These are phyloP conservation scores for Mycena crocata DNA, from an alignment of 768 basidiomycete genomes.

Conservation along the genomic window DNA sequence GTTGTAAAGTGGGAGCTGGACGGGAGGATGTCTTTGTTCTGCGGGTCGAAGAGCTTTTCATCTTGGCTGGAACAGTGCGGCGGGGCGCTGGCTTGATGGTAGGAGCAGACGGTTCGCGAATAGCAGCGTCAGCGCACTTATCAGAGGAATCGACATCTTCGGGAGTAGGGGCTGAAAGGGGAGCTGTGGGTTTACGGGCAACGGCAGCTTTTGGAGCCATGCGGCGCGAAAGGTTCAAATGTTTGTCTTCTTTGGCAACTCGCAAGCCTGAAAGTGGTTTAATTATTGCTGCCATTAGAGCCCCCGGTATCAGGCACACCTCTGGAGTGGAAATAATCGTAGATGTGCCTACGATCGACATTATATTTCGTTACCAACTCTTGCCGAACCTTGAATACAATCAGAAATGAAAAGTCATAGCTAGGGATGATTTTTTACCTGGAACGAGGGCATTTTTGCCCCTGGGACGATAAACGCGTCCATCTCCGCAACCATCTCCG, in stretches of 20 bases:
- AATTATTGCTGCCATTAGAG: background rate
- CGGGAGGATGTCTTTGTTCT: background rate
- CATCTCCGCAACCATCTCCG: conserved; percentile 60
- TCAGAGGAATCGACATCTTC: background rate
- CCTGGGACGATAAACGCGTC: conserved; percentile 78
- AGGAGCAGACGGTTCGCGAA: background rate
- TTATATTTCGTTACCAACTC: conserved; percentile 26
- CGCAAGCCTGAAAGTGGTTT: conserved; percentile 56
- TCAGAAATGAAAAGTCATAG: background rate
- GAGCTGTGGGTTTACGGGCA: conserved; percentile 8
- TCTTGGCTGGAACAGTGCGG: background rate
- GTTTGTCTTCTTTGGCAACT: conserved; percentile 73
- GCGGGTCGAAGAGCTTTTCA: conserved; percentile 9
- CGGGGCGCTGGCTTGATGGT: background rate
- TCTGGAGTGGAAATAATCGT: conserved; percentile 64
- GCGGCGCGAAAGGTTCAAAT: conserved; percentile 63
- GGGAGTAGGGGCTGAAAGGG: background rate
- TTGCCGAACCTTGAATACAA: conserved; percentile 24
- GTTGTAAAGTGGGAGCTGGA: background rate
- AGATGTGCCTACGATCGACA: conserved; percentile 41
- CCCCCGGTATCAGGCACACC: conserved; percentile 37
- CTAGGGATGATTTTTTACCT: background rate
- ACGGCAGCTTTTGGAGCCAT: conserved; percentile 22
- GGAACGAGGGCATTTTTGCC: conserved; percentile 82
- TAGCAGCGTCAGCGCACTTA: conserved; percentile 2